phyloP scores from a whole-genome alignment of 305 asterid genomes.

The Ilex paraguariensis region DNA sequence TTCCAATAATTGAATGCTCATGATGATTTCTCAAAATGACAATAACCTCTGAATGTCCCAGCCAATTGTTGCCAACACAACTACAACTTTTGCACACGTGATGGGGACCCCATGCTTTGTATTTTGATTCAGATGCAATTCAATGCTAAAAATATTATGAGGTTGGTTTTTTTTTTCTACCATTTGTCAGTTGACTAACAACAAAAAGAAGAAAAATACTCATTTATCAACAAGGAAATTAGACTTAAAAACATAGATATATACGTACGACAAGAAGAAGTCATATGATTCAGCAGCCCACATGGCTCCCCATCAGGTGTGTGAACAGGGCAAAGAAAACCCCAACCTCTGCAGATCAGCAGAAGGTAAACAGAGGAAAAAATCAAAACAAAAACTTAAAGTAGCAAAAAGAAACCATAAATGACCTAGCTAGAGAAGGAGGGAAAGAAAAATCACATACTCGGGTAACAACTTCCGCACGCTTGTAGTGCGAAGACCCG shows the following conservation, averaged over 20 bases:
- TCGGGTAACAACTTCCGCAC: conserved; percentile 96
- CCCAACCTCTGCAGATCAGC: conserved; percentile 76
- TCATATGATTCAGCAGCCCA: conserved; percentile 92
- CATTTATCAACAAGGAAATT: not conserved
- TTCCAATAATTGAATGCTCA: too few species aligned
- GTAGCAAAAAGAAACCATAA: not conserved
- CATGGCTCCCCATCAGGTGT: conserved; percentile 99
- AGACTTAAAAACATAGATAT: not conserved
- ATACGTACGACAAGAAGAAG: conserved; percentile 87
- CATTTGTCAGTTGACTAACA: too few species aligned
- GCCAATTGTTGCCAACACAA: too few species aligned
- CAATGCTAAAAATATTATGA: too few species aligned
- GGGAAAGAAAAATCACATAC: conserved; percentile 42
- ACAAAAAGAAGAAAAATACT: not conserved
- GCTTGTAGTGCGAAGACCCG: conserved; percentile 96
- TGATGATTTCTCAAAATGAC: too few species aligned
- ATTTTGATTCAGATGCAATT: too few species aligned
- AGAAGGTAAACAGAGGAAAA: conserved; percentile 7
- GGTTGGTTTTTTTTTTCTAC: too few species aligned
- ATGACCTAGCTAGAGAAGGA: conserved; percentile 1
- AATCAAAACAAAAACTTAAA: conserved; percentile 9
- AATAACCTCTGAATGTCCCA: too few species aligned
- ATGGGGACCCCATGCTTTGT: too few species aligned
- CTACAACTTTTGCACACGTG: too few species aligned
- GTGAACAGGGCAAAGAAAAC: conserved; percentile 96